Conservation (phyloP, 208 protist species). For the Angomonas deanei region DNA sequence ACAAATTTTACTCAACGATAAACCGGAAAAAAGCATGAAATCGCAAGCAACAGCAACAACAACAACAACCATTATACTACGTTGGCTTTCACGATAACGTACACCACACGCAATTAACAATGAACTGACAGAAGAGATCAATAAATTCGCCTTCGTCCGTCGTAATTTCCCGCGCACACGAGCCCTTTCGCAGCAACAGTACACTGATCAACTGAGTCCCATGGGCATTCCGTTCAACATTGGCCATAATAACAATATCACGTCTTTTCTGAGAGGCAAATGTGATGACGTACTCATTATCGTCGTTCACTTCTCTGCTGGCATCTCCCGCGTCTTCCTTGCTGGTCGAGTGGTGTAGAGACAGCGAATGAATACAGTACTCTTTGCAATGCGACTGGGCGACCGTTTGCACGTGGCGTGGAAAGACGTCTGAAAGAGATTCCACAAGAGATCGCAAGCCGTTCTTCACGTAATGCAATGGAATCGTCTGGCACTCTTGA, state of each 20-base stretch:
- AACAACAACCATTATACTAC: not conserved
- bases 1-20: too few relatives aligned
- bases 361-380: too few relatives aligned
- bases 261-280: too few relatives aligned
- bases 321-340: too few relatives aligned
- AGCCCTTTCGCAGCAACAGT: not conserved
- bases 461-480: slow-evolving; percentile 11
- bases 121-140: not conserved
- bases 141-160: not conserved
- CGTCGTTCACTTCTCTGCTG: too few relatives aligned
- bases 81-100: not conserved
- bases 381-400: too few relatives aligned
- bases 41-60: not conserved
- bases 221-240: not conserved
- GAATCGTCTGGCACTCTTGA: slow-evolving; percentile 21
- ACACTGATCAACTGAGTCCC: not conserved
- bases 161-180: not conserved
- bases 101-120: not conserved
- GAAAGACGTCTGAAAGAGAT: too few relatives aligned
- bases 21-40: not conserved
- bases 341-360: too few relatives aligned
- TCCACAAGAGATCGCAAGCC: slow-evolving; percentile 17
- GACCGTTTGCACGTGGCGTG: too few relatives aligned
- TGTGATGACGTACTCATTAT: too few relatives aligned
- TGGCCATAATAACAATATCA: not conserved